Conservation (phyloP, 2,329 filamentous ascomycete genomes). For the Fulvia fulva region DNA sequence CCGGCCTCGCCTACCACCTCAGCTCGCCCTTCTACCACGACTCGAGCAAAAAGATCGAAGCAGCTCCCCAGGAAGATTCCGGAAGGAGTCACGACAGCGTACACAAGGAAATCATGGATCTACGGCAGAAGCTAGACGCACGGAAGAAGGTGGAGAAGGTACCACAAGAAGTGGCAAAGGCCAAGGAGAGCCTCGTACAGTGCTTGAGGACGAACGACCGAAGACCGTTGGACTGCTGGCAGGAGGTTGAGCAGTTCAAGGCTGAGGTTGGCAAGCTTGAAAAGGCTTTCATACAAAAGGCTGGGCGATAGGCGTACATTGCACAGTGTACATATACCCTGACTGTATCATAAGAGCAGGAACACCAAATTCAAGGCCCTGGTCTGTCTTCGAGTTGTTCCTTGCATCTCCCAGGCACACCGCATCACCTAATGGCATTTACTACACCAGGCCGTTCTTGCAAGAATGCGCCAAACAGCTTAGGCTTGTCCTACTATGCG, state of each 20-base stretch:
- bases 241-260: constrained; percentile 88
- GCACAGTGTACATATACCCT: not conserved
- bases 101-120: constrained; percentile 54
- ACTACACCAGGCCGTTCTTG: no score
- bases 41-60: constrained; percentile 35
- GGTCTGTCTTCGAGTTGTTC: no score
- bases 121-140: constrained; percentile 48
- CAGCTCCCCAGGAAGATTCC: constrained; percentile 39
- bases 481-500: no score
- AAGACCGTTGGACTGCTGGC: constrained; percentile 88
- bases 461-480: no score
- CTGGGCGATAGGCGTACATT: constrained; percentile 45
- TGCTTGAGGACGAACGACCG: constrained; percentile 83
- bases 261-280: constrained; percentile 82
- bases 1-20: constrained; percentile 32
- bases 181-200: constrained; percentile 69
- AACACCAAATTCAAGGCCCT: no score
- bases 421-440: no score
- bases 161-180: constrained; percentile 68
- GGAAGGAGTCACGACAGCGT: constrained; percentile 50
- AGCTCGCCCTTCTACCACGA: constrained; percentile 35
- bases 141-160: constrained; percentile 59
- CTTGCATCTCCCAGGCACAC: no score
- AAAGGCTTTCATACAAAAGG: constrained; percentile 80
- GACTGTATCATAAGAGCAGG: not conserved